Base-by-base conservation (phyloP, 1,284 basidiomycete genomes). In the Austroboletus niveus region DNA sequence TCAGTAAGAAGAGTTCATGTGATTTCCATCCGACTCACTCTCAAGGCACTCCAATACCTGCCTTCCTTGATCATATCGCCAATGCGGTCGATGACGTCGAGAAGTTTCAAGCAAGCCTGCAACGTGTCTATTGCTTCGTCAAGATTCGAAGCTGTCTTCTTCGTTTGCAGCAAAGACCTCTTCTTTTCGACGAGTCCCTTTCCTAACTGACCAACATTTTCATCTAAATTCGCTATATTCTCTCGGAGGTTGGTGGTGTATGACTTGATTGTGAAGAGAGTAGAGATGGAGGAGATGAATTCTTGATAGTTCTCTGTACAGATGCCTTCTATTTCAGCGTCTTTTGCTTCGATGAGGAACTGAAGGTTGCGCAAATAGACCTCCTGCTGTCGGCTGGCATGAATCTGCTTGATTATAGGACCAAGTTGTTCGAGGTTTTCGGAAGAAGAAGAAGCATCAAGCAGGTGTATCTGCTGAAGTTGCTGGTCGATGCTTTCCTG, bases 241-340 rank as follows among this genome's bases (percentile, higher is more conserved):
- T 91, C 87, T 61, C 88, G 84, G 62, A 92, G 81, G 67, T 84
- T 89, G 58, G 84, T 85, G 45, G 89, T 92, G 68, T 90, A 91
- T 4, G 87, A 93, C 62, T 98, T 89, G 66, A 99, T 94, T 45
- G 89, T 92, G 69, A 98, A 88, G 49, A 99, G 78, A 5, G 94
- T 98, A 32, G 94, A 94, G 9, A 98, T 94, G 8, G 95, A 97
- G 22, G 88, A 87, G 24, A 98, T 94, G 67, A 99, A 99, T 69
- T 99, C 97, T 74, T 96, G 92, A 68, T 99, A 98, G 70, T 98
- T 98, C 60, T 90, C 88, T 53, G 88, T 84, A 72, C 97, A 99
- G 71, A 98, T 94, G 54, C 82, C 84, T 74, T 98, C 93, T 65
- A 99, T 99, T 72, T 99, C 95, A 52, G 81, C 79, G 68, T 99